Conservation (phyloP, 2,329 filamentous ascomycete genomes). For the Diaporthe aspalathi region DNA sequence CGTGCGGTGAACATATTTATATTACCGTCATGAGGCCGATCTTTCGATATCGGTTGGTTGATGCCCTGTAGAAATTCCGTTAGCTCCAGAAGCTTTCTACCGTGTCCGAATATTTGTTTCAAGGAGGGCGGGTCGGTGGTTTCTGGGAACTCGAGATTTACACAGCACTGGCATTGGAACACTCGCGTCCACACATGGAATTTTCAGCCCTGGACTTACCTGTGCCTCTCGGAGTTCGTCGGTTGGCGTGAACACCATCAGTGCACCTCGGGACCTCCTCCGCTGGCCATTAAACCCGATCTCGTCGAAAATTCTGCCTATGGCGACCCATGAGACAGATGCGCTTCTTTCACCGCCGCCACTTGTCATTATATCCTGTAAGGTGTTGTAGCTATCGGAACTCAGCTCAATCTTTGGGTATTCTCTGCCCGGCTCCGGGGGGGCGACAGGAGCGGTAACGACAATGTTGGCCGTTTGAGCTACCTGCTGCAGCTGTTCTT, state of each 20-base stretch:
- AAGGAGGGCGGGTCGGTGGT: background rate
- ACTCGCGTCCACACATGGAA: background rate
- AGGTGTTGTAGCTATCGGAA: background rate
- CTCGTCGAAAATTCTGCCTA: background rate
- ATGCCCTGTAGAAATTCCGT: background rate
- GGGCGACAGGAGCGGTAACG: background rate
- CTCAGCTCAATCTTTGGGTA: background rate
- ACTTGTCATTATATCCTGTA: background rate
- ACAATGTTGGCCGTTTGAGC: fast-evolving
- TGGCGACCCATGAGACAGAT: background rate
- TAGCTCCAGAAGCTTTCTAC: background rate
- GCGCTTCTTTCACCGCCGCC: background rate
- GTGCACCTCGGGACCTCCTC: background rate
- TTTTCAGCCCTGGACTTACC: background rate
- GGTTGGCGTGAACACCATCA: background rate
- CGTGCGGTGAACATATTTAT: background rate
- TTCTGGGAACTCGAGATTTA: too few relatives aligned
- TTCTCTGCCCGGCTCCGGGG: background rate
- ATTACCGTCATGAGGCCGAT: background rate
- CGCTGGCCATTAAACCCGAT: background rate
- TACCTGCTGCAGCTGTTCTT: background rate
- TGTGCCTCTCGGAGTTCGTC: background rate
- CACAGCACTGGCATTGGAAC: background rate
- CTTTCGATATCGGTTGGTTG: background rate
- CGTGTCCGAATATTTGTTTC: background rate